Percentiles rank a stretch among this genome's conserved stretches.
Evolutionary conservation across 495 filamentous ascomycete species (phyloP).

Genomic region (Aspergillus haitiensis): DNA sequence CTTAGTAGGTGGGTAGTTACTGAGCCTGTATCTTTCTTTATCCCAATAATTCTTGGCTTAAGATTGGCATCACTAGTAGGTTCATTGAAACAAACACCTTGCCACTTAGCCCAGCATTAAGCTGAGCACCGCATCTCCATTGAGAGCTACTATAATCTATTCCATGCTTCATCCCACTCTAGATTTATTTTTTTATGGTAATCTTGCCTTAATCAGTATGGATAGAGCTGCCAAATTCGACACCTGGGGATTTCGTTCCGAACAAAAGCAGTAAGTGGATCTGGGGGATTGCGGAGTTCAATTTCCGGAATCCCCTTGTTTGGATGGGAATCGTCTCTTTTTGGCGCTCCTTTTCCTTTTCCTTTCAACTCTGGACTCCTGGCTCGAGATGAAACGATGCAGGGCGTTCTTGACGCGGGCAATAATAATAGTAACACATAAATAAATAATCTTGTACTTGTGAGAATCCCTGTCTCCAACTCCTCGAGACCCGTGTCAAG

Average conservation of each 20-base stretch:
- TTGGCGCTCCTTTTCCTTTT: not conserved
- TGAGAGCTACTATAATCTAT: not conserved
- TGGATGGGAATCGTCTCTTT: slow-evolving; percentile 7
- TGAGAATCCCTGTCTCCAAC: slow-evolving; percentile 10
- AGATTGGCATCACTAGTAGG: not conserved
- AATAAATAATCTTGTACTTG: no score
- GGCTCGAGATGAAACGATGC: slow-evolving; percentile 23
- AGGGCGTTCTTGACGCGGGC: slow-evolving; percentile 14
- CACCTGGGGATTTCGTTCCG: slow-evolving; percentile 7
- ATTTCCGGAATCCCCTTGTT: slow-evolving; percentile 21
- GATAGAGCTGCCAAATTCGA: slow-evolving; percentile 6
- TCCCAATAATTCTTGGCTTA: slow-evolving; percentile 20
- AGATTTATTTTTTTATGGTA: no score
- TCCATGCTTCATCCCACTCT: no score
- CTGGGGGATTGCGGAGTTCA: slow-evolving; percentile 26
- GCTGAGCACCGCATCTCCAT: not conserved
- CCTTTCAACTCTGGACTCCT: slow-evolving; percentile 7
- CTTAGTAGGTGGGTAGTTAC: no score
- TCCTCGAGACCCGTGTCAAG: not conserved
- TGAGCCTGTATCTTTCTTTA: slow-evolving; percentile 35
- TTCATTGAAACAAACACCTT: not conserved
- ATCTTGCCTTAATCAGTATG: not conserved
- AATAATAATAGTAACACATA: not conserved
- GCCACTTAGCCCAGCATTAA: slow-evolving; percentile 2
- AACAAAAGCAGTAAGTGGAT: slow-evolving; percentile 18